phyloP scores from a whole-genome alignment of 176 grass and related monocot genomes.

The Oryza rufipogon region DNA sequence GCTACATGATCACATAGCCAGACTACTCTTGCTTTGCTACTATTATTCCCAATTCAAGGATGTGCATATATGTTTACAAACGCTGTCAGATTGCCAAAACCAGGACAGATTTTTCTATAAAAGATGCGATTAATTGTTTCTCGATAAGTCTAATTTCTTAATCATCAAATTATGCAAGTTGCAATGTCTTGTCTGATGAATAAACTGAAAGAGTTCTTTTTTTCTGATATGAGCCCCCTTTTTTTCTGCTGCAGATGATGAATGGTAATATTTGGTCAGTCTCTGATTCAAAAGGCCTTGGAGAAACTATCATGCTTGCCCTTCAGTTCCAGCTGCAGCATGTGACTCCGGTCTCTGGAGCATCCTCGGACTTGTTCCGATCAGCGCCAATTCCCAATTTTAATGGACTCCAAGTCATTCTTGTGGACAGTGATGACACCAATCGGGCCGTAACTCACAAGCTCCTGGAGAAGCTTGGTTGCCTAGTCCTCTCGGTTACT shows the following conservation, averaged over 20 bases:
- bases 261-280: conserved; percentile 85
- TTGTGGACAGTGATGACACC: conserved; percentile 63
- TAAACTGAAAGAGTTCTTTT: not conserved
- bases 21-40: conserved; percentile 5
- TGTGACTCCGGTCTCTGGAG: conserved; percentile 39
- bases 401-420: conserved; percentile 65
- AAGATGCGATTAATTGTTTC: not conserved
- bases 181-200: not conserved
- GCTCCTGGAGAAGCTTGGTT: conserved; percentile 81
- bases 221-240: conserved; percentile 12
- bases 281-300: conserved; percentile 55
- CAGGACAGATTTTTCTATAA: not conserved
- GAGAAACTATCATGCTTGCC: conserved; percentile 66
- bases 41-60: conserved; percentile 4
- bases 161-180: not conserved
- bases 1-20: not conserved
- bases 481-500: conserved; percentile 51
- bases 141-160: not conserved
- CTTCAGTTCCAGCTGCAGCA: conserved; percentile 76
- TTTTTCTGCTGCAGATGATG: conserved; percentile 67
- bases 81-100: not conserved
- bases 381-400: conserved; percentile 61
- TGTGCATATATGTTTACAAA: not conserved
- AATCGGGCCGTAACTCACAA: conserved; percentile 68
- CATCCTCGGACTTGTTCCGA: conserved; percentile 51